Base-by-base conservation (phyloP, 2,329 filamentous ascomycete genomes). In the Fusarium transvaalense region DNA sequence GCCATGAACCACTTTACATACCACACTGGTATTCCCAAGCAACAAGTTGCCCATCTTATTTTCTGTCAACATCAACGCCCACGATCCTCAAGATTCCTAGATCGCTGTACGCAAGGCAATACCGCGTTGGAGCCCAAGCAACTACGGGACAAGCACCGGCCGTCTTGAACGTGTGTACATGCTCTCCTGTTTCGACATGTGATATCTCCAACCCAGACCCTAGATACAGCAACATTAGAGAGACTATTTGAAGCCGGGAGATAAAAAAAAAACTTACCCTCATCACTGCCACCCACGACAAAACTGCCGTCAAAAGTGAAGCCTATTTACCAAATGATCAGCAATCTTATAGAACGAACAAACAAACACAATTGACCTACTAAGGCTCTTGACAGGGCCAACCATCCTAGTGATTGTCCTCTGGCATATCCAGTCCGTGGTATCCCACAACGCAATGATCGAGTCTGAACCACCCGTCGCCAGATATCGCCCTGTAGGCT, bases 291-390 rank as follows among this genome's bases (percentile, higher is more conserved):
- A 12, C 89, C 91, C 3, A 90, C 88, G 25, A 94, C 81, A 75
- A 90, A 95, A 73, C 87, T 89, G 2, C 92, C 92, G 72, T 94
- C 92, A 78, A 92, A 94, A 17, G 88, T 91, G 76, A 94, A 95
- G 74, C 90, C 89, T 88, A 25, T 23, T 47, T 27, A 27, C 10
- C 29, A 45, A 67, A n/a, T 31, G 15, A 45, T 73, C 43, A 73
- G 71, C 39, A 15, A 53, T 25, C 13, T 41, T 48, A 34, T 6
- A 25, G n/a, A n/a, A n/a, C n/a, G n/a, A n/a, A 50, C 23, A 25
- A 46, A 35, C 3, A 32, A 25, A n/a, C 48, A 10, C 21, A 25
- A 37, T 32, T n/a, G 29, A 80, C 85, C 64, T 78, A 88, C 86
- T 88, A 58, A 94, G 83, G 75, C 87, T 92, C 74, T 88, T 86